Percentiles rank a stretch among this genome's conserved stretches.
Evolutionary conservation across 768 basidiomycete species (phyloP).

Genomic region (Mycena leptocephala): DNA sequence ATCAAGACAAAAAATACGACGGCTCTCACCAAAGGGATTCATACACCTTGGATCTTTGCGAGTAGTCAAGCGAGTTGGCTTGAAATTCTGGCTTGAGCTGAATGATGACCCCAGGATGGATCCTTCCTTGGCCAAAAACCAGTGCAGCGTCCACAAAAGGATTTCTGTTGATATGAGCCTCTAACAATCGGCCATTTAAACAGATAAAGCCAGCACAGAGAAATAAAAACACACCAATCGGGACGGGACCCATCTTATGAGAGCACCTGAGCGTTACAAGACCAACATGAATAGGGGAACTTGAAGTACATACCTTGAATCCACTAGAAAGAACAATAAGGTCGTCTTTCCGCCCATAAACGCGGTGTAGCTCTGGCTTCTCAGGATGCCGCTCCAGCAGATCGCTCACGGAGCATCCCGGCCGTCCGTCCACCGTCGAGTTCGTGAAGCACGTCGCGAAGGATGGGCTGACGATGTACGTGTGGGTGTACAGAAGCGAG

Average conservation of each 20-base stretch:
- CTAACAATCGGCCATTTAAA: neutral
- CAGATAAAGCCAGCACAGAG: neutral
- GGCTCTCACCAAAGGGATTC: neutral
- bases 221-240: neutral
- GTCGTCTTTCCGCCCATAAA: conserved; percentile 11
- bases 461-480: neutral
- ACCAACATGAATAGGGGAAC: no score
- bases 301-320: neutral
- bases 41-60: neutral
- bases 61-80: neutral
- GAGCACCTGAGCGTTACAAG: neutral
- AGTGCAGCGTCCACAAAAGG: neutral
- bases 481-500: neutral
- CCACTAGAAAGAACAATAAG: neutral
- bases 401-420: neutral
- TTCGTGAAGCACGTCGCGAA: neutral
- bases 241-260: neutral
- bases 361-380: neutral
- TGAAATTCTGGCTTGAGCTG: neutral
- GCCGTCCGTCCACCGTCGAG: neutral
- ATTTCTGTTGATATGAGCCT: neutral
- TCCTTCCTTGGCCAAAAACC: neutral
- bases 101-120: conserved; percentile 1
- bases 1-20: neutral
- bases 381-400: conserved; percentile 4